Evolutionary conservation across 495 filamentous ascomycete genomes (phyloP), one percentile per base, ranked within the genome.

Genomic region (Xylaria curta): DNA sequence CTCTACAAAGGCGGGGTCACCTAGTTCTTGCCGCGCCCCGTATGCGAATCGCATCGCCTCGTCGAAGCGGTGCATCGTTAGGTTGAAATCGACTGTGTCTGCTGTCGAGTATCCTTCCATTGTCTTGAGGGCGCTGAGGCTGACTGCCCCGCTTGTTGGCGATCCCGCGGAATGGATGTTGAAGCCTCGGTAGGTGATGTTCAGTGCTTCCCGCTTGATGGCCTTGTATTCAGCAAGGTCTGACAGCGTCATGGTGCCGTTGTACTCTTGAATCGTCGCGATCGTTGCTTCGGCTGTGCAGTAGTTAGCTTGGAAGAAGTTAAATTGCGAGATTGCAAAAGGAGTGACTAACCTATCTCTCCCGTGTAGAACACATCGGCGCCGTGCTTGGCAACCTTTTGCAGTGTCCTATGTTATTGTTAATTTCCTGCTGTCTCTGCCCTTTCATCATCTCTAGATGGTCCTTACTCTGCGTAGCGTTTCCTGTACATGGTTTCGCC

Each of bases 31-130:
- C 83, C 88, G 81, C 81, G 87, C 91, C 85, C 80, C 95, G 78
- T 97, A 97, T 1, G 89, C 93, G 80, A 95, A 97, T 21, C 94
- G 88, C 78, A 96, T 94, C 3, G 92, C 91, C 81, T 98, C 95
- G 71, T 93, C 89, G 66, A 97, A 84, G 4, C 94, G 88, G 81
- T 97, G 95, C 2, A 90, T 91, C 24, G 89, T 94, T 0, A 85
- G 70, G 63, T 83, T 80, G 0, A 53, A 24, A 73, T 85, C 66
- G 15, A 69, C 13, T 4, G 69, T 58, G 49, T 81, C 79, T 24
- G 67, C 38, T 1, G 90, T 69, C 6, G 84, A 75, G 74, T 93
- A 98, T 0, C 92, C 91, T 73, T 92, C 89, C 72, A 97, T 82
- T 15, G 90, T 93, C 74, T 96, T 97, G 73, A 98, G 81, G 5